Percentiles rank a stretch among this genome's conserved stretches.
Conservation (phyloP, 495 filamentous ascomycete species). For the Penicillium mononematosum region DNA sequence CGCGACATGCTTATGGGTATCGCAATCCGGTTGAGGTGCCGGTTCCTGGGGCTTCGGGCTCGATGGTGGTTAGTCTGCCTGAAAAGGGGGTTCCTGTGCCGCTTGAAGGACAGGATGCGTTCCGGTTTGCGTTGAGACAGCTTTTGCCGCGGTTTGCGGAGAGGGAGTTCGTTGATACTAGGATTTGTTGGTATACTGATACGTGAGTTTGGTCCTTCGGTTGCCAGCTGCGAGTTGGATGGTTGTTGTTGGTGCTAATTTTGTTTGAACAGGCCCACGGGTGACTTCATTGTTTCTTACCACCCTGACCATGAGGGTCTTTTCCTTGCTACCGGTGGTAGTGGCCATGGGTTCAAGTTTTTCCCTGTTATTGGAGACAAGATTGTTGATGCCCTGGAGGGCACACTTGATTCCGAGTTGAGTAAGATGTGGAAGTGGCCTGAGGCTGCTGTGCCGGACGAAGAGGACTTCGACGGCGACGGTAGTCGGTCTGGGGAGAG, state of each 20-base stretch:
- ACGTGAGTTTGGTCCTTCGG: slow-evolving; percentile 47
- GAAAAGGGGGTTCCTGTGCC: slow-evolving; percentile 39
- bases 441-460: slow-evolving; percentile 28
- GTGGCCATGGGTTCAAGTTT: slow-evolving; percentile 88
- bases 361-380: slow-evolving; percentile 80
- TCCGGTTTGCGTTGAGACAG: slow-evolving; percentile 58
- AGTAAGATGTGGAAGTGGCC: slow-evolving; percentile 68
- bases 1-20: slow-evolving; percentile 81
- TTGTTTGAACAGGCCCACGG: slow-evolving; percentile 48
- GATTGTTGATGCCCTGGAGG: slow-evolving; percentile 66
- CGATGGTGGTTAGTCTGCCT: slow-evolving; percentile 45
- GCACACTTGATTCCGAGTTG: slow-evolving; percentile 56
- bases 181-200: slow-evolving; percentile 89
- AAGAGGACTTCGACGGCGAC: slow-evolving; percentile 52
- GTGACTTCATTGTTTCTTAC: slow-evolving; percentile 77
- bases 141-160: slow-evolving; percentile 62
- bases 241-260: slow-evolving; percentile 7
- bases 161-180: slow-evolving; percentile 64
- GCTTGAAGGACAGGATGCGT: slow-evolving; percentile 62
- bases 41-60: slow-evolving; percentile 28
- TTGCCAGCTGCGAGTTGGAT: not conserved
- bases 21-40: slow-evolving; percentile 59
- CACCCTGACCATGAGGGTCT: slow-evolving; percentile 66
- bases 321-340: slow-evolving; percentile 81
- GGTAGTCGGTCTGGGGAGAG: slow-evolving; percentile 35